A percentile compares a stretch with the other conserved stretches of the same genome.
phyloP scores from a whole-genome alignment of 108 stramenopile species.

The Cyclostephanos tholiformis region DNA sequence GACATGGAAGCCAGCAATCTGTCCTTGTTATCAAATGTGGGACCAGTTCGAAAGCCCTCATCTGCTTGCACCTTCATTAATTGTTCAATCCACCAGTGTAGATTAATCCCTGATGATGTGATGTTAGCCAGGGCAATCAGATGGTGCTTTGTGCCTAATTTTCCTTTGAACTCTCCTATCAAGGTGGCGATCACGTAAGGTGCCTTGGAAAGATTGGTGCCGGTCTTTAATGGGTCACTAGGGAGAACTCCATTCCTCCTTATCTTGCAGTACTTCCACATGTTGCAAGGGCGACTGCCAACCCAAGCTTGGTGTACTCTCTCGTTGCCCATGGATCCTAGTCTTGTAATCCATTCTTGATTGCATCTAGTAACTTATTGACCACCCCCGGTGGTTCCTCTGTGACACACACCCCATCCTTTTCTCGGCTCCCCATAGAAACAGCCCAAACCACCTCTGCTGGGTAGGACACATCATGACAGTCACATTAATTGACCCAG shows the following conservation, averaged over 20 bases:
- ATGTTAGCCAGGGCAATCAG: neutral
- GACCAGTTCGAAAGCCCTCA: neutral
- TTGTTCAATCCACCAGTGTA: conserved; percentile 15
- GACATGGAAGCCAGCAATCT: neutral
- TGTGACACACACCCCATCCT: neutral
- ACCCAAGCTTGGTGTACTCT: neutral
- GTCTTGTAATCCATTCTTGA: neutral
- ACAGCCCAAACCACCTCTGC: neutral
- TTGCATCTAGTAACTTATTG: neutral
- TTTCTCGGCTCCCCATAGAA: neutral
- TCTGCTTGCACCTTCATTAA: neutral
- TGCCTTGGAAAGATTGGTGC: neutral
- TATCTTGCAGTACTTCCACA: neutral
- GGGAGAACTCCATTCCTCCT: neutral
- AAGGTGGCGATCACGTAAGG: neutral
- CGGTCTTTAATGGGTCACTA: neutral
- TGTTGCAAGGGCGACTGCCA: neutral
- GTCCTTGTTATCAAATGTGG: neutral
- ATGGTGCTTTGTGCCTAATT: neutral
- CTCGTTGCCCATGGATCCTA: neutral
- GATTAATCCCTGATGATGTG: neutral
- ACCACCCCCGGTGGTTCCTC: neutral
- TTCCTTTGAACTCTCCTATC: neutral
- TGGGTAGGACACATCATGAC: neutral
- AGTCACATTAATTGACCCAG: neutral